Base-by-base conservation (phyloP, 73 alveolate genomes). In the Paramecium bursaria region DNA sequence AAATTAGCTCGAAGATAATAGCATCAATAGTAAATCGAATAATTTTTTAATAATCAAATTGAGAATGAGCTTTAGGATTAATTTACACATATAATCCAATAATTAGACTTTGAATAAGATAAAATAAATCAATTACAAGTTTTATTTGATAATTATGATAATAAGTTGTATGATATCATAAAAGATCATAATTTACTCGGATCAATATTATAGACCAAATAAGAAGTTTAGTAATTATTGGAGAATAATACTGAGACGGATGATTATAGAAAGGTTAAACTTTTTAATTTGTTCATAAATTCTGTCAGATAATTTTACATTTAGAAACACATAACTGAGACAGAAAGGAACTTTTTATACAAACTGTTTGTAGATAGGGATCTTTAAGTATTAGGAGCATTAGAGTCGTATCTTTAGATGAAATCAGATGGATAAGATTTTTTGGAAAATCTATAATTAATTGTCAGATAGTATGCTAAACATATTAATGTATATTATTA, bases 341-440 rank as follows among this genome's bases (percentile, higher is more conserved):
- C 33, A 25, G 82, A 67, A 42, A 42, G 25, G 22, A 15, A 19
- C 4, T 67, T 13, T 35, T 21, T 67, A 67, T 67, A 39, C 22
- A 67, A 67, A 67, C 33, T 67, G 82, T 67, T 67, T 39, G 22
- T 13, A 22, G 82, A 67, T 7, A 42, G 44, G 33, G 82, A 67
- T 67, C 19, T 35, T 30, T 67, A 67, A 42, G 82, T 67, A 4
- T 42, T 67, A 1, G 82, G 82, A 5, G 44, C 82, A 19, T 1
- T 67, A 6, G 82, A 67, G 44, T 39, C 82, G 1, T 67, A 67
- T 42, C 35, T 67, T 3, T 27, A 39, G 22, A n/a, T n/a, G n/a
- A 67, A 67, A 39, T 10, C 21, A 39, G 82, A 67, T 67, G 82
- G 60, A 11, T 4, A 67, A 67, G 82, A 67, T 67, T 39, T 67